A percentile compares a stretch with the other conserved stretches of the same genome.
Conservation (phyloP, 176 grass and related monocot species). For the Stipa capillata region DNA sequence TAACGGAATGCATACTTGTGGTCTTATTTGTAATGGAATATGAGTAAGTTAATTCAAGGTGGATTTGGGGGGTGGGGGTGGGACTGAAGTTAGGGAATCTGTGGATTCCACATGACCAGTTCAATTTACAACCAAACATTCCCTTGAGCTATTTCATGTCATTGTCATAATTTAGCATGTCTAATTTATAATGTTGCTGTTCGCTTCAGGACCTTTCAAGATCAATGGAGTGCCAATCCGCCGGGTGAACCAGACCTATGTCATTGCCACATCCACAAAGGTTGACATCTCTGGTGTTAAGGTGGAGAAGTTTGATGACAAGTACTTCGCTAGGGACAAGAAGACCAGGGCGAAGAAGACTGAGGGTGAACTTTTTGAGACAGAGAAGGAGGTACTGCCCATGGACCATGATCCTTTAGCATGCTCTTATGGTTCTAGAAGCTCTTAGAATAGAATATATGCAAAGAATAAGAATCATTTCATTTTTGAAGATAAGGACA, state of each 20-base stretch:
- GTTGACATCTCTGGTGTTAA: slow-evolving; percentile 77
- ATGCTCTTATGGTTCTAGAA: too few species aligned
- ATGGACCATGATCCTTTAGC: neutral
- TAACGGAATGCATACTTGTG: neutral
- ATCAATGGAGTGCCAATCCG: slow-evolving; percentile 88
- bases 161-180: neutral
- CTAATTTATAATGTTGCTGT: neutral
- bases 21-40: too few species aligned
- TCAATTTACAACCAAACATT: neutral
- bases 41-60: neutral
- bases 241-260: slow-evolving; percentile 87
- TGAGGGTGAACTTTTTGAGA: slow-evolving; percentile 86
- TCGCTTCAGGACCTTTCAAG: slow-evolving; percentile 77
- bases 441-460: too few species aligned
- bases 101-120: too few species aligned
- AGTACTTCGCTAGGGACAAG: slow-evolving; percentile 83
- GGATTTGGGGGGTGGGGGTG: neutral
- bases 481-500: too few species aligned
- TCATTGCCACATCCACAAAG: slow-evolving; percentile 90
- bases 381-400: slow-evolving; percentile 58
- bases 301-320: slow-evolving; percentile 69
- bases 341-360: slow-evolving; percentile 66
- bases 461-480: too few species aligned
- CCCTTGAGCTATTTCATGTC: neutral
- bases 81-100: neutral